Evolutionary conservation across 2,329 filamentous ascomycete species (phyloP).

Genomic region (Botrytis hyacinthi): DNA sequence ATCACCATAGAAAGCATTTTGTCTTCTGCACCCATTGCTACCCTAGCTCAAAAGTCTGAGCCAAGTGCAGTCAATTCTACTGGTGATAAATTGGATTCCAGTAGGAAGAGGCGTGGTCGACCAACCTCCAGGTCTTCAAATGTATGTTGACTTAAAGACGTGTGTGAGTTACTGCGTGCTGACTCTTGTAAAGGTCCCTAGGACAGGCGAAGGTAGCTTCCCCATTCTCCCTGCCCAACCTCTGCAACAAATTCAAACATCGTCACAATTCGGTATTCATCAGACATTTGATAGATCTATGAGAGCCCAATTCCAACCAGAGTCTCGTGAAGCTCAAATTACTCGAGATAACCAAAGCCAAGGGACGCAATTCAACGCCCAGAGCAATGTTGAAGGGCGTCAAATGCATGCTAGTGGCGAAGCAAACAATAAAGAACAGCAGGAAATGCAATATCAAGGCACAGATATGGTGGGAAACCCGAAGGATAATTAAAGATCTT

Average conservation of each 20-base stretch:
- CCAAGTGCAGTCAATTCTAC: background rate
- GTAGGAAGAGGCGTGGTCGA: constrained; percentile 29
- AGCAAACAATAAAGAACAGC: constrained; percentile 2
- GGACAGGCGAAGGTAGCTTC: constrained; percentile 30
- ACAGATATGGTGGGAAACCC: background rate
- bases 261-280: background rate
- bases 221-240: constrained; percentile 5
- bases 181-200: constrained; percentile 18
- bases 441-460: constrained; percentile 16
- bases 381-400: background rate
- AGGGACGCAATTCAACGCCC: background rate
- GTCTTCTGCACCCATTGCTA: background rate
- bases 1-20: constrained; percentile 2
- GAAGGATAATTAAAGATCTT: background rate
- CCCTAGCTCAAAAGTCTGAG: background rate
- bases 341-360: background rate
- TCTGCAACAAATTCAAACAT: background rate
- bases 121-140: constrained; percentile 26
- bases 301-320: constrained; percentile 1
- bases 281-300: background rate
- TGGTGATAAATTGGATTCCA: constrained; percentile 23
- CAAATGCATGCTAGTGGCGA: constrained; percentile 7
- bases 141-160: constrained; percentile 22
- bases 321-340: constrained; percentile 2
- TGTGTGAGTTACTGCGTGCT: constrained; percentile 10